These are phyloP conservation scores for Diutina neorugosa DNA, from an alignment of 1,139 yeast genomes.

Conservation along the genomic window DNA sequence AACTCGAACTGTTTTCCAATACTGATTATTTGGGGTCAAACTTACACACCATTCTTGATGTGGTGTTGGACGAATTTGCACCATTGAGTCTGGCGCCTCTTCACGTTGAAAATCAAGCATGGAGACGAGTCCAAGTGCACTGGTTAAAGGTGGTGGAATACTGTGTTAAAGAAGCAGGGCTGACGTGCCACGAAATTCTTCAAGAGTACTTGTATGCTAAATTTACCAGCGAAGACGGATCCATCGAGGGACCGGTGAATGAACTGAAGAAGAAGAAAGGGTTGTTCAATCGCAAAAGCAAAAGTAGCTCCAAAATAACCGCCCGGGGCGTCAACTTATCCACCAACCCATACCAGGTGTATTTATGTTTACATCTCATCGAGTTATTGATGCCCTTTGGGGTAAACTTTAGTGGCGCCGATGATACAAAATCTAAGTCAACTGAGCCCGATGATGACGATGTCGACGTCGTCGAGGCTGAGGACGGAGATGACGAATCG, in stretches of 20 bases:
- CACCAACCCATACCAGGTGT: conserved; percentile 25
- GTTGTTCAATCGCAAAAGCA: conserved; percentile 7
- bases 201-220: conserved; percentile 20
- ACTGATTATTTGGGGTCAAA: conserved; percentile 23
- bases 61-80: conserved; percentile 21
- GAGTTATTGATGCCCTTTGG: conserved; percentile 28
- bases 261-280: conserved; percentile 8
- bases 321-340: conserved; percentile 19
- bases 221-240: conserved; percentile 11
- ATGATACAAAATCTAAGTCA: conserved; percentile 5
- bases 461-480: not conserved
- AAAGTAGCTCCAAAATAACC: conserved; percentile 15
- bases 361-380: conserved; percentile 19
- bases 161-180: conserved; percentile 27
- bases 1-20: conserved; percentile 32
- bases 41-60: conserved; percentile 18
- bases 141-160: conserved; percentile 22
- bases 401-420: conserved; percentile 15
- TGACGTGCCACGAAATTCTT: conserved; percentile 27
- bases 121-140: conserved; percentile 22
- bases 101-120: conserved; percentile 23
- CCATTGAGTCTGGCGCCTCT: conserved; percentile 11
- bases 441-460: conserved; percentile 7
- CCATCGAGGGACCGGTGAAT: not conserved
- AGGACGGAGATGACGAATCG: conserved; percentile 8